These are phyloP conservation scores for Hyphopichia pseudoburtonii DNA, from an alignment of 1,139 yeast species.

Conservation along the genomic window DNA sequence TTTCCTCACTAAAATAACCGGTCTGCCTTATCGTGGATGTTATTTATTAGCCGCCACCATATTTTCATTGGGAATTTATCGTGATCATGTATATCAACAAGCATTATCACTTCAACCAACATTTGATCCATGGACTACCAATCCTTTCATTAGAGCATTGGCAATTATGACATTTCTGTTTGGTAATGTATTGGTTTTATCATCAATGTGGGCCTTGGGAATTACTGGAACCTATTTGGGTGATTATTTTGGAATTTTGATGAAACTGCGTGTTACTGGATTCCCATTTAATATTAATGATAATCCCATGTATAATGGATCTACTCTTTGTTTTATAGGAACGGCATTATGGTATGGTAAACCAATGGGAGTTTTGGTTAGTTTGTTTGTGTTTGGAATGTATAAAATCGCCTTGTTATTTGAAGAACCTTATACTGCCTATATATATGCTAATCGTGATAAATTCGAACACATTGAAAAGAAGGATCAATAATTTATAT, in stretches of 20 bases:
- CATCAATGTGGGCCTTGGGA: constrained; percentile 93
- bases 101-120: constrained; percentile 54
- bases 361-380: constrained; percentile 79
- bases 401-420: constrained; percentile 79
- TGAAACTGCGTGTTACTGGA: constrained; percentile 86
- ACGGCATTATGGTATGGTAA: constrained; percentile 86
- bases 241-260: constrained; percentile 93
- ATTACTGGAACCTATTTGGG: constrained; percentile 96
- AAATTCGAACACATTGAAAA: constrained; percentile 5
- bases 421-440: constrained; percentile 96
- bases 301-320: constrained; percentile 97
- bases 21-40: constrained; percentile 75
- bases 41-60: constrained; percentile 79
- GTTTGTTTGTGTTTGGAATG: constrained; percentile 75
- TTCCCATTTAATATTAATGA: constrained; percentile 90
- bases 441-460: constrained; percentile 61
- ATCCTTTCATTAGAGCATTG: constrained; percentile 29
- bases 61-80: constrained; percentile 75
- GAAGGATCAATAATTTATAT: not conserved
- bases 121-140: constrained; percentile 51
- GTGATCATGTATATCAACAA: constrained; percentile 74
- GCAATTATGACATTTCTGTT: constrained; percentile 47
- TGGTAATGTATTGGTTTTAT: constrained; percentile 78
- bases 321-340: constrained; percentile 84
- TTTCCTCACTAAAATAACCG: constrained; percentile 68